These are phyloP conservation scores for Fusarium acutatum DNA, from an alignment of 2,329 filamentous ascomycete genomes.

Conservation along the genomic window DNA sequence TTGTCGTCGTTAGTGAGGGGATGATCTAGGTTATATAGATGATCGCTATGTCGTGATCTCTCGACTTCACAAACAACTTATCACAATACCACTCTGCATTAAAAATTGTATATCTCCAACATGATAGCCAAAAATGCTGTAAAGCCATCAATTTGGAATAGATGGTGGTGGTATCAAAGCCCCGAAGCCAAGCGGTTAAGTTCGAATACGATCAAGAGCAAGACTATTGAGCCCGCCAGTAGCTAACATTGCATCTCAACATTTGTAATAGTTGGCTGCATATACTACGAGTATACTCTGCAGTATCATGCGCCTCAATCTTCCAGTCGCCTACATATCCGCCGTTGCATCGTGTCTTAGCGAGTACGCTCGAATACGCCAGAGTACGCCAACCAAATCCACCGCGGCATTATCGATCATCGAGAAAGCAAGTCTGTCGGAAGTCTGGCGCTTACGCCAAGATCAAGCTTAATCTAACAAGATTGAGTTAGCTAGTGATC, in stretches of 20 bases:
- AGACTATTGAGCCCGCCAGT: too few relatives aligned
- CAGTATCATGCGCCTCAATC: accelerated
- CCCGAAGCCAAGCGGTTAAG: too few relatives aligned
- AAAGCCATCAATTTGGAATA: neutral
- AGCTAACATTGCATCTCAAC: neutral
- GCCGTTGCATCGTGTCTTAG: neutral
- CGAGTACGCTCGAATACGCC: conserved; percentile 13
- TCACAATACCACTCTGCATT: neutral
- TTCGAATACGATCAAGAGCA: neutral
- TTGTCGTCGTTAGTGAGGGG: neutral
- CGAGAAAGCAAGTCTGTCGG: too few relatives aligned
- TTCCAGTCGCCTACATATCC: too few relatives aligned
- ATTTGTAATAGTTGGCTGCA: neutral
- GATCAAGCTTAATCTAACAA: neutral
- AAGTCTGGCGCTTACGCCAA: neutral
- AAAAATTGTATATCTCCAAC: accelerated
- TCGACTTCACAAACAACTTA: neutral
- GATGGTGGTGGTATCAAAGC: neutral
- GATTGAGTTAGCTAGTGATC: neutral
- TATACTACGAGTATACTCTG: accelerated
- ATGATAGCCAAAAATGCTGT: accelerated
- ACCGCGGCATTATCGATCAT: neutral
- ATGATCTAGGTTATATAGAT: neutral
- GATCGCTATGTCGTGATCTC: neutral
- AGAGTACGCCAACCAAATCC: neutral